Percentiles rank a stretch among this genome's conserved stretches.
Evolutionary conservation across 805 yeast genomes (phyloP).

Genomic region (Yarrowia divulgata): DNA sequence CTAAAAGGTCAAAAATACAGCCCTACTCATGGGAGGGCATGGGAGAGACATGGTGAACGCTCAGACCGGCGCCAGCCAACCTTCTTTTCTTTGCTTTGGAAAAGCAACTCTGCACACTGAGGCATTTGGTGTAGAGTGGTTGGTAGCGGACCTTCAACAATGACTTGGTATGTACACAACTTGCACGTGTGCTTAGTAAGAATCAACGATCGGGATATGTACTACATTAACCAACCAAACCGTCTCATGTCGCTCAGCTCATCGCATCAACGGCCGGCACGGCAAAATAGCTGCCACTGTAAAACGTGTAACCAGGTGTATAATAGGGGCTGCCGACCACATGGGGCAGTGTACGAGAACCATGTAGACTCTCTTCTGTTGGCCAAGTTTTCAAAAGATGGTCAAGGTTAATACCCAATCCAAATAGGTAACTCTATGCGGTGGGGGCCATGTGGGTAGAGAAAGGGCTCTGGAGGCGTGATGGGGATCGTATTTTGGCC

Average conservation of each 20-base stretch:
- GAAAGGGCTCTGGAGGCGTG: too few relatives aligned
- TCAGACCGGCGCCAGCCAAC: background rate
- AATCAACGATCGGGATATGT: background rate
- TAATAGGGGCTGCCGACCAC: constrained; percentile 28
- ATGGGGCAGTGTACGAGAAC: constrained; percentile 3
- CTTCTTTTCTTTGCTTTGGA: background rate
- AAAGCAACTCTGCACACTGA: constrained; percentile 2
- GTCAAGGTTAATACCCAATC: background rate
- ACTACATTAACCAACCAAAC: too few relatives aligned
- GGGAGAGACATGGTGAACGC: background rate
- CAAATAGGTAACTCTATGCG: constrained; percentile 31
- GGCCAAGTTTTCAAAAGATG: too few relatives aligned
- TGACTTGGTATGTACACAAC: background rate
- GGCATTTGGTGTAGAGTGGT: background rate
- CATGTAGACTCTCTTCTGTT: too few relatives aligned
- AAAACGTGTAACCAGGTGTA: constrained; percentile 18
- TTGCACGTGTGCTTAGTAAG: background rate
- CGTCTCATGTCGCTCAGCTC: background rate
- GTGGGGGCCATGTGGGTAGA: too few relatives aligned
- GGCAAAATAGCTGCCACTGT: constrained; percentile 20
- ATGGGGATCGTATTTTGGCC: too few relatives aligned
- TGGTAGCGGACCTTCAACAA: background rate
- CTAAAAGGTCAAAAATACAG: too few relatives aligned
- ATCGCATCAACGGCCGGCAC: background rate
- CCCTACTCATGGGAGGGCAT: too few relatives aligned